These are phyloP conservation scores for Picochlorum sp. DNA, from an alignment of 139 green algal species.

Conservation along the genomic window DNA sequence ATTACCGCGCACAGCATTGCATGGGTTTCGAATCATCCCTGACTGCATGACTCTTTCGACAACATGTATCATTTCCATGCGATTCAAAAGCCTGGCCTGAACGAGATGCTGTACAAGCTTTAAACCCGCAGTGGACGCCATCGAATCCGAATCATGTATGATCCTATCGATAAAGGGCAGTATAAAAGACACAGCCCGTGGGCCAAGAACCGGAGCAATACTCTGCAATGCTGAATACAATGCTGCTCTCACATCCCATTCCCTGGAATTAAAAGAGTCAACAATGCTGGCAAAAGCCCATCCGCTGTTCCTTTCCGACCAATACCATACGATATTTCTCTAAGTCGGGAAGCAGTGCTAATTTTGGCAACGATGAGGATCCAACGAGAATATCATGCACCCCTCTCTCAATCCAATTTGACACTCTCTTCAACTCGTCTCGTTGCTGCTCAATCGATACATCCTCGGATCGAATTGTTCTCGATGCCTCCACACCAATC, in stretches of 20 bases:
- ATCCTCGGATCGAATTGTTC: background rate
- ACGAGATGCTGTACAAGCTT: constrained; percentile 48
- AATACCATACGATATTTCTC: constrained; percentile 33
- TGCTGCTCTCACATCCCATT: constrained; percentile 52
- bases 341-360: constrained; percentile 46
- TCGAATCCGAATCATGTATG: constrained; percentile 46
- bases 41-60: constrained; percentile 10
- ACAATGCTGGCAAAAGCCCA: constrained; percentile 82
- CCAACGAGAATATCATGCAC: constrained; percentile 73
- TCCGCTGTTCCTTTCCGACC: constrained; percentile 55
- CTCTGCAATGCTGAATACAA: constrained; percentile 17
- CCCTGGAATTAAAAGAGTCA: constrained; percentile 89
- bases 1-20: constrained; percentile 4
- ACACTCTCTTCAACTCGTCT: constrained; percentile 30
- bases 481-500: background rate
- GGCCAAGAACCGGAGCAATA: constrained; percentile 30
- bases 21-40: constrained; percentile 1
- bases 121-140: constrained; percentile 57
- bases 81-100: constrained; percentile 15
- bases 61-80: constrained; percentile 40
- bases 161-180: constrained; percentile 85
- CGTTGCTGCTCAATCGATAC: constrained; percentile 20
- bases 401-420: constrained; percentile 51
- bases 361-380: constrained; percentile 38
- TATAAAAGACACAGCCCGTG: constrained; percentile 68